Evolutionary conservation across 805 yeast species (phyloP).

Genomic region (Soucietia sequanensis): DNA sequence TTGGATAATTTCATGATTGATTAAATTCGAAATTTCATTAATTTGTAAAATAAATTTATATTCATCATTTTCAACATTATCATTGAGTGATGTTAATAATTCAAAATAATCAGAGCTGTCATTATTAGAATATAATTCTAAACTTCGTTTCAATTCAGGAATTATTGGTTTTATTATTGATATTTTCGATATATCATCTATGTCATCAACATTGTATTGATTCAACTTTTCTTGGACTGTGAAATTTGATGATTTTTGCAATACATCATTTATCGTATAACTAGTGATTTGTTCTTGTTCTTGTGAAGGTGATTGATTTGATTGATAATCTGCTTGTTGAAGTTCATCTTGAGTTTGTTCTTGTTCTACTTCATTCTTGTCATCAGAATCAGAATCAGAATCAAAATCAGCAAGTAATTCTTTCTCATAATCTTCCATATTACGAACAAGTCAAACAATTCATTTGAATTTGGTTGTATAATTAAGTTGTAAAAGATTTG

Average conservation of each 20-base stretch:
- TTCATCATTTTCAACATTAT: slow-evolving; percentile 33
- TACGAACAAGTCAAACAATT: background rate
- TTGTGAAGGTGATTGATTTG: no score
- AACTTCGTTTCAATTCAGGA: slow-evolving; percentile 20
- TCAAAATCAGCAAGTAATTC: slow-evolving; percentile 44
- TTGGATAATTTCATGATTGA: slow-evolving; percentile 52
- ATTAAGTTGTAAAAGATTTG: no score
- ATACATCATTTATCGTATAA: no score
- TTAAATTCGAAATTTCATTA: slow-evolving; percentile 53
- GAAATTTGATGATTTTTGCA: no score
- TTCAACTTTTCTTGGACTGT: slow-evolving; percentile 14
- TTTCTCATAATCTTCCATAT: slow-evolving; percentile 35
- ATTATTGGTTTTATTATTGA: slow-evolving; percentile 22
- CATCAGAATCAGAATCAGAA: slow-evolving; percentile 21
- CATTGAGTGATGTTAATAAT: slow-evolving; percentile 25
- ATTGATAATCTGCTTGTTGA: background rate
- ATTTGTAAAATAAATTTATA: slow-evolving; percentile 51
- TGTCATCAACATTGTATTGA: slow-evolving; percentile 17
- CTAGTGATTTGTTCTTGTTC: no score
- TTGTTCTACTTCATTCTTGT: slow-evolving; percentile 8
- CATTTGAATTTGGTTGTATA: no score
- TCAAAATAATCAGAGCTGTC: slow-evolving; percentile 30
- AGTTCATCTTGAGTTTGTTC: slow-evolving; percentile 5
- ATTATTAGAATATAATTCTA: slow-evolving; percentile 18
- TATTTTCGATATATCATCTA: slow-evolving; percentile 17